Evolutionary conservation across 345 rosid species (phyloP).

Genomic region (Moricandia arvensis): DNA sequence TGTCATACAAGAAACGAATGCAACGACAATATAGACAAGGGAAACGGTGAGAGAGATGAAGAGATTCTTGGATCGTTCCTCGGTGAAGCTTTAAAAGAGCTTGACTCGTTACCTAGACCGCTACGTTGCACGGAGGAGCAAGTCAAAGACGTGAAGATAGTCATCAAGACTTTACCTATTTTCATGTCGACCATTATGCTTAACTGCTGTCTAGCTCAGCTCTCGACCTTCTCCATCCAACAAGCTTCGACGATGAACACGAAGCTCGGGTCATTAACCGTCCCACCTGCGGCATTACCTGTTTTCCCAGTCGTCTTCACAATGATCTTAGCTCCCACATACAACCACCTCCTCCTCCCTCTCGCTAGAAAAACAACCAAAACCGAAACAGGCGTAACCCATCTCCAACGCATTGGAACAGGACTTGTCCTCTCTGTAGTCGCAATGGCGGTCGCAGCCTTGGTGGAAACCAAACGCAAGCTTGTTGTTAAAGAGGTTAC

Average conservation of each 20-base stretch:
- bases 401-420: conserved; percentile 75
- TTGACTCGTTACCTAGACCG: conserved; percentile 27
- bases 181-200: conserved; percentile 87
- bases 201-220: conserved; percentile 94
- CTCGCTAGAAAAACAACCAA: conserved; percentile 57
- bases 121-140: conserved; percentile 58
- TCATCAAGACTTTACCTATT: conserved; percentile 62
- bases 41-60: conserved; percentile 26
- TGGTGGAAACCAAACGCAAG: conserved; percentile 66
- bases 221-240: conserved; percentile 86
- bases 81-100: conserved; percentile 36
- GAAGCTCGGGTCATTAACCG: conserved; percentile 56
- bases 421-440: conserved; percentile 69
- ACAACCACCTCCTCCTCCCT: conserved; percentile 65
- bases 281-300: conserved; percentile 92
- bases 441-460: conserved; percentile 83
- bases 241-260: conserved; percentile 93
- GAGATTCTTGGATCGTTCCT: conserved; percentile 42
- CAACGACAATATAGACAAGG: conserved; percentile 3
- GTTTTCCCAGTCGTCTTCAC: conserved; percentile 79
- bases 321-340: conserved; percentile 72
- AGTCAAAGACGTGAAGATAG: conserved; percentile 69
- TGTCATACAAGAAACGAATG: conserved; percentile 40
- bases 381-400: conserved; percentile 70
- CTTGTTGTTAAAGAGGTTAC: conserved; percentile 35